Evolutionary conservation across 2,329 filamentous ascomycete genomes (phyloP), one percentile per base, ranked within the genome.

Genomic region (Trichophyton verrucosum): DNA sequence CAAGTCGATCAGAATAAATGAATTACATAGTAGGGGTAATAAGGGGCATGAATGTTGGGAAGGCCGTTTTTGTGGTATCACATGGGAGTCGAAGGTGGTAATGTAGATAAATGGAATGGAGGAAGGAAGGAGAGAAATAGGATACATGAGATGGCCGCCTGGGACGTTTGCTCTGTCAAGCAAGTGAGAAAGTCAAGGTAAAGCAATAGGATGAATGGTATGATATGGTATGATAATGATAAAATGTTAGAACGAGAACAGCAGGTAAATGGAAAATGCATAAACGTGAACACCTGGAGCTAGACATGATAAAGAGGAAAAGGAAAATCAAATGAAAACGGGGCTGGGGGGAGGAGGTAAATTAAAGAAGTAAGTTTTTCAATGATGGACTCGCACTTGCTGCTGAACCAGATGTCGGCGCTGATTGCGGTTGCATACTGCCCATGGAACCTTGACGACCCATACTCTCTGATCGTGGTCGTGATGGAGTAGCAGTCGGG

Each of bases 351-450:
- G 5, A 44, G 5, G 13, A 49, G 13, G 17, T 5, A 11, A 22
- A 47, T 75, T 73, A 89, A 56, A 83, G 86, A 60, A 91, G 78
- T 57, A 91, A 73, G 68, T 91, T 91, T 66, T 85, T 83, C 63
- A 91, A 72, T 8, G 87, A 90, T 9, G 88, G 87, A 68, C 85
- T 91, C 15, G 87, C 86, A 68, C 88, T 91, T 3, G 87, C 87
- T n/a, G 86, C 86, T 58, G 73, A 73, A 36, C 68, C 69, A 2
- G 62, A 46, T 65, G 63, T 57, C 8, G 27, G 27, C 42, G 56
- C 65, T 8, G 64, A 67, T 0, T 27, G 49, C 13, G 49, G 49
- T 6, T 22, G 49, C 65, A 56, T 15, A 22, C 57, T 22, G 47
- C 56, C 38, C 13, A 33, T 17, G 17, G 51, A 56, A n/a, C 24